phyloP scores from a whole-genome alignment of 192 early-diverging fungal genomes.

The Coemansia sp. region DNA sequence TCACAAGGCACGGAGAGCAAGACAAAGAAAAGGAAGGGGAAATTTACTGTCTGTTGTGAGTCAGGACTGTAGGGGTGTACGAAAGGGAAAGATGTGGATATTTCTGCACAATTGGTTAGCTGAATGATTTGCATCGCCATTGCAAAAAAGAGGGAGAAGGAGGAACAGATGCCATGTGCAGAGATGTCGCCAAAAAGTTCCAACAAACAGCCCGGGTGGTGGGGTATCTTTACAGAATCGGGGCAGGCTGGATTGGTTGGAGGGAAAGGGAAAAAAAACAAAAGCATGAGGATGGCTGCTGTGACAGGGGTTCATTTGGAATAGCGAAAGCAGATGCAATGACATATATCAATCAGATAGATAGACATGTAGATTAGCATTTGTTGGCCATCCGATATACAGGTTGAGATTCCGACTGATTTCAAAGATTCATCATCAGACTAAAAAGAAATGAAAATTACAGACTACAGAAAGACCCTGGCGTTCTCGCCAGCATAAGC shows the following conservation, averaged over 20 bases:
- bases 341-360: too few relatives aligned
- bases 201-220: too few relatives aligned
- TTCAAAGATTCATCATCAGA: too few relatives aligned
- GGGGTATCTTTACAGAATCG: too few relatives aligned
- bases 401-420: too few relatives aligned
- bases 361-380: too few relatives aligned
- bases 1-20: background rate
- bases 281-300: too few relatives aligned
- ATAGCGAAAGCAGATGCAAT: too few relatives aligned
- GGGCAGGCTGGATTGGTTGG: too few relatives aligned
- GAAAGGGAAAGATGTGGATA: background rate
- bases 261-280: too few relatives aligned
- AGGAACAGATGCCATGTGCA: background rate
- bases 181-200: background rate
- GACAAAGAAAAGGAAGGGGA: background rate
- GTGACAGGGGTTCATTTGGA: too few relatives aligned
- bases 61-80: background rate
- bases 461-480: constrained; percentile 21
- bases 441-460: background rate
- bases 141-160: background rate
- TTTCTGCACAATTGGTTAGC: background rate
- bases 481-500: constrained; percentile 36
- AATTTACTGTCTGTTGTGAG: background rate
- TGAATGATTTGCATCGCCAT: background rate
- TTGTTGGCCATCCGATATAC: too few relatives aligned